Base-by-base conservation (phyloP, 2,329 filamentous ascomycete species). In the Diaporthe caulivora region DNA sequence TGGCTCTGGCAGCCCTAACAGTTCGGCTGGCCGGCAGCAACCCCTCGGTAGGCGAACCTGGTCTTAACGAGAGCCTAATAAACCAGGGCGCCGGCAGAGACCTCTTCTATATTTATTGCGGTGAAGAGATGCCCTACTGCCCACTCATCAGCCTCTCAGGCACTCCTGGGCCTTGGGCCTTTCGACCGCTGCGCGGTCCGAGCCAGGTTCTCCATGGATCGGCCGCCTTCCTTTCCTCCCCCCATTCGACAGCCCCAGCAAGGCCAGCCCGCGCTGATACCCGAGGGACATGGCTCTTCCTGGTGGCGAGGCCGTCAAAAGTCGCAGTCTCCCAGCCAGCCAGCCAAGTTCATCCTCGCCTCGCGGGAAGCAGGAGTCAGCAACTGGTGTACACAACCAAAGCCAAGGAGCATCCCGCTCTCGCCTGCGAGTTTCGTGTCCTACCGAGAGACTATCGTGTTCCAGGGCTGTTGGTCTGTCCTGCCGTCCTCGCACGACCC, bases 221-320 rank as follows among this genome's bases (percentile, higher is more conserved):
- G 29, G n/a, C 31, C 53, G 40, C 29, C 49, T 47, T 55, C 26
- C 67, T 24, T 13, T 40, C 55, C 55, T n/a, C 26, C 34, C 62
- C 62, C 47, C 18, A 40, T 49, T 44, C 64, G 37, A 47, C 62
- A 53, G 62, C 62, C 47, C 53, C 62, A 67, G 47, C 62, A 21
- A 72, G 54, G 53, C 47, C 29, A 37, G 54, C 29, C 26, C 58
- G 58, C 58, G 37, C 73, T 71, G 65, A 15, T 71, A 73, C 55
- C 70, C 65, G 62, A 70, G 51, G 42, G 34, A 74, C 72, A 74
- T 72, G 72, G 72, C 69, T 74, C 55, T 51, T 74, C 72, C 69
- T 53, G 31, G 72, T 70, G 72, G 72, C 67, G 42, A 49, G 70
- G 47, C 51, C 44, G 18, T 44, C 15, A 62, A 31, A n/a, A 31